Base-by-base conservation (phyloP, 495 filamentous ascomycete species). In the Margaritispora aquatica region DNA sequence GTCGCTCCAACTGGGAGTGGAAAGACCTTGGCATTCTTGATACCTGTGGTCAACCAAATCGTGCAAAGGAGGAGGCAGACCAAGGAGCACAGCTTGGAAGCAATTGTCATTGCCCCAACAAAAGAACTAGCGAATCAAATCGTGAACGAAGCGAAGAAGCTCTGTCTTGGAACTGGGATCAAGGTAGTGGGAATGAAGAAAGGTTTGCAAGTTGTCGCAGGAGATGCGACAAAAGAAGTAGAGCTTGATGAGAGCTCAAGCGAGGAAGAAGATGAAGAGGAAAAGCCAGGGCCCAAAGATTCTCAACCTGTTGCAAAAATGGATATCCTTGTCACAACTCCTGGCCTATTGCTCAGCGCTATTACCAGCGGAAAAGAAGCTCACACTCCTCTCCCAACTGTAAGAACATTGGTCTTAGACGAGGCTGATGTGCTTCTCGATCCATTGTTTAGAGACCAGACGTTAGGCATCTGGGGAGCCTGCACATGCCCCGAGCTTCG, bases 371-470 rank as follows among this genome's bases (percentile, higher is more conserved):
- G 74, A 17, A 71, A 73, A 9, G 67, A 71, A n/a, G n/a, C n/a
- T 10, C 64, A 75, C 51, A 74, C 74, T 23, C 69, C 70, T 4
- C 70, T 96, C 10, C 83, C 87, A 1, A 74, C 81, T 1, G 83
- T 96, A 19, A 77, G 79, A 19, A 81, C 82, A 52, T 73, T 98
- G 36, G 81, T 97, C 21, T 75, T 98, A 7, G 94, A 98, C 64
- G 94, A 98, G 75, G 94, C 92, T 9, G 94, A 98, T 72, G 89
- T 97, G 21, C 85, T 98, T 13, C 80, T 98, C 15, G 94, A 99
- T 60, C 84, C 88, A 13, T 76, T 96, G 13, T 97, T 98, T 74
- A 81, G 88, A 27, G 86, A 92, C 24, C 95, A 98, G 66, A 97
- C 92, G 0, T 75, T 96, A 22, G 81, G 79, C 29, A 89, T 97